Evolutionary conservation across 2,329 filamentous ascomycete genomes (phyloP).

Genomic region (Trichophyton simii): DNA sequence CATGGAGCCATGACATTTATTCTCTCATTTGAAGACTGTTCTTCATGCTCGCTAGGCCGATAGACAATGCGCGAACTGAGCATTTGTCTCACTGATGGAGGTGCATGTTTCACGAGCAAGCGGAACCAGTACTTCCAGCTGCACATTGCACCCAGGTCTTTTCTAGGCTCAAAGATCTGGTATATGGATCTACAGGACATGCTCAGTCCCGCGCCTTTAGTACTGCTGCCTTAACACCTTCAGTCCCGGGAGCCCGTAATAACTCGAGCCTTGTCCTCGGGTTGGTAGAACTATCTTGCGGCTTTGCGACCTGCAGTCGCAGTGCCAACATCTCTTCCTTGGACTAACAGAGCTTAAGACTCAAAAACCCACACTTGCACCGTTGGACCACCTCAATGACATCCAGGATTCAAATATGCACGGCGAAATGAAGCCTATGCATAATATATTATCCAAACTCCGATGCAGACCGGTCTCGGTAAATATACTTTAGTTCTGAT

Average conservation of each 20-base stretch:
- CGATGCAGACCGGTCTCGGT: no score
- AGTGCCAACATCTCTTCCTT: neutral
- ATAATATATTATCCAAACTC: no score
- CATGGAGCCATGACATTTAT: no score
- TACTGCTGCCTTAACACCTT: neutral
- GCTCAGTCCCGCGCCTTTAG: neutral
- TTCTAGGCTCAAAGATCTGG: neutral
- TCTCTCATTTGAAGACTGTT: no score
- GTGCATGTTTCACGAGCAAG: neutral
- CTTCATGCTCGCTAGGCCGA: no score
- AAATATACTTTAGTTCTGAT: no score
- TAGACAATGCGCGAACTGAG: no score
- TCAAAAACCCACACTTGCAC: no score
- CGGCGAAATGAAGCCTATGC: no score
- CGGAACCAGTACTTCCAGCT: neutral
- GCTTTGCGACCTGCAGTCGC: neutral
- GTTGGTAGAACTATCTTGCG: neutral
- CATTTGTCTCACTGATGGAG: neutral
- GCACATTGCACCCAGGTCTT: neutral
- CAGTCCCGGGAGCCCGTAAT: neutral
- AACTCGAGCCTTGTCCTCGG: neutral
- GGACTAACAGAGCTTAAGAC: no score
- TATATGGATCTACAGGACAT: neutral
- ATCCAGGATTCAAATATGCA: no score
- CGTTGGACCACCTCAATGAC: no score